Conservation (phyloP, 208 protist species). For the Leishmania guyanensis region DNA sequence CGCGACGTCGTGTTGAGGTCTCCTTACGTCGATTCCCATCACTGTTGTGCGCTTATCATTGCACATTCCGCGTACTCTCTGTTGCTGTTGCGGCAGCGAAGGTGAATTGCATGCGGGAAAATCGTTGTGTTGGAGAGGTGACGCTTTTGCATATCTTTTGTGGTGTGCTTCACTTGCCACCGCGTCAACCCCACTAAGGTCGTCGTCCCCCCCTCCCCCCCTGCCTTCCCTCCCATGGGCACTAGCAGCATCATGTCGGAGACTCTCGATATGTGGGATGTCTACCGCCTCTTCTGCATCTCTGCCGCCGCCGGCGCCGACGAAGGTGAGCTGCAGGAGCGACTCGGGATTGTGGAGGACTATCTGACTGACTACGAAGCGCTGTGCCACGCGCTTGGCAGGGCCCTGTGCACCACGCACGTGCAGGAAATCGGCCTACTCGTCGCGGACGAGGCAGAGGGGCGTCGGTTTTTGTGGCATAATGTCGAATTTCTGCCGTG, state of each 20-base stretch:
- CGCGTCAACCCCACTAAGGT: not conserved
- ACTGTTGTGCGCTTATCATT: not conserved
- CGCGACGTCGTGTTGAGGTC: not conserved
- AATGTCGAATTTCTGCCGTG: conserved; percentile 36
- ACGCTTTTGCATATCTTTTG: not conserved
- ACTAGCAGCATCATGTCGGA: not conserved
- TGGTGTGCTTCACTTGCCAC: not conserved
- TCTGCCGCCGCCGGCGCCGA: conserved; percentile 15
- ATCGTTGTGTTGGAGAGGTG: not conserved
- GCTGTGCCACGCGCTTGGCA: conserved; percentile 20
- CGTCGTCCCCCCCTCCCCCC: no score
- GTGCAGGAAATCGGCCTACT: conserved; percentile 3
- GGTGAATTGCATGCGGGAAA: not conserved
- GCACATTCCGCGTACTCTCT: not conserved
- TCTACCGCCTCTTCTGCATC: conserved; percentile 31
- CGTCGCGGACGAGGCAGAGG: conserved; percentile 51
- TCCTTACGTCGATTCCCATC: not conserved
- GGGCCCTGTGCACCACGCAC: conserved; percentile 3
- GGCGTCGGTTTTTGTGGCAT: conserved; percentile 58
- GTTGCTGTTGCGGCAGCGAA: not conserved
- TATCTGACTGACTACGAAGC: conserved; percentile 31
- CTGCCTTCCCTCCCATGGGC: not conserved
- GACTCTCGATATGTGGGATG: conserved; percentile 33
- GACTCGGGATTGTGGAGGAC: conserved; percentile 49
- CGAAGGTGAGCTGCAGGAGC: conserved; percentile 31